phyloP scores from a whole-genome alignment of 1,284 basidiomycete species.

The Cronartium ribicola region DNA sequence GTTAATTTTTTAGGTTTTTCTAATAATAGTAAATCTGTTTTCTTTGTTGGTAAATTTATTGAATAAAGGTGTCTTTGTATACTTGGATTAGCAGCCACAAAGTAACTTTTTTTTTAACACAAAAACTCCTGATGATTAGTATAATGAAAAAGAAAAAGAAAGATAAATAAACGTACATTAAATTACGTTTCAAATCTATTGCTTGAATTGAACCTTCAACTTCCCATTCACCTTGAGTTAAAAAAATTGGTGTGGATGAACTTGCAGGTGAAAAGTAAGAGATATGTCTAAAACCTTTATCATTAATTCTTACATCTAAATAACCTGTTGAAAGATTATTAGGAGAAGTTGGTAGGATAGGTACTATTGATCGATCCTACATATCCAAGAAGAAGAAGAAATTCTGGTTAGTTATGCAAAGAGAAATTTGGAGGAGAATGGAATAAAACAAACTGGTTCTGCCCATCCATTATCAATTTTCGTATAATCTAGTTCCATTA shows the following conservation, averaged over 20 bases:
- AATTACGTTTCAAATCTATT: conserved; percentile 63
- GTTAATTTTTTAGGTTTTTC: conserved; percentile 59
- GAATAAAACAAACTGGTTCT: conserved; percentile 56
- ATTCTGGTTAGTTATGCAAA: background rate
- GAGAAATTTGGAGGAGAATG: background rate
- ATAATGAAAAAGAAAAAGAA: conserved; percentile 7
- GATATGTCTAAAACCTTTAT: conserved; percentile 78
- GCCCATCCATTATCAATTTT: conserved; percentile 89
- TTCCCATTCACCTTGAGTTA: conserved; percentile 86
- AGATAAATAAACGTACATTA: conserved; percentile 63
- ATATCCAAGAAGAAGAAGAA: conserved; percentile 4
- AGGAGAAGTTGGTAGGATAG: conserved; percentile 2
- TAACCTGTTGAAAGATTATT: conserved; percentile 59
- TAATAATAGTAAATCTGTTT: conserved; percentile 45
- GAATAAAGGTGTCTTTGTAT: conserved; percentile 81
- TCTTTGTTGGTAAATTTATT: conserved; percentile 60
- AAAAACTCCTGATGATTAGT: background rate
- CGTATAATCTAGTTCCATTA: conserved; percentile 68
- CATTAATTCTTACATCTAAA: conserved; percentile 75
- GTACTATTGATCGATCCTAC: background rate
- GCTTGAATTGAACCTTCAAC: conserved; percentile 69
- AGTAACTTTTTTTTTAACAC: conserved; percentile 65
- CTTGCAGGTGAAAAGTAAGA: conserved; percentile 76
- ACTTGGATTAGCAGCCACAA: conserved; percentile 74
- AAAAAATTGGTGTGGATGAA: conserved; percentile 66